These are phyloP conservation scores for Dendrostoma leiphaemia DNA, from an alignment of 2,329 filamentous ascomycete species.

Conservation along the genomic window DNA sequence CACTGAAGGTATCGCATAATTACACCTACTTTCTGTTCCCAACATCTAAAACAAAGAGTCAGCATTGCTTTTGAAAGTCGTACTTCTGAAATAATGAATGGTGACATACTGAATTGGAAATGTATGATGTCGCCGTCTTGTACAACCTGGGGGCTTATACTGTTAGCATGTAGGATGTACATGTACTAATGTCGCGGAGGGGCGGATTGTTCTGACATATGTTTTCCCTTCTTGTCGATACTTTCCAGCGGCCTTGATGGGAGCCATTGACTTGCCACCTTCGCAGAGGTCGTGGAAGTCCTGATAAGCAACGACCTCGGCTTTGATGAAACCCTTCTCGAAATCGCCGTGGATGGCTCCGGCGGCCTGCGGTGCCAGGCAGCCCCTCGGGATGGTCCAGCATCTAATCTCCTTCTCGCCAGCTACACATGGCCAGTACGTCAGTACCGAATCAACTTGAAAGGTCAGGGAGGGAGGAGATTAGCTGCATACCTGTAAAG, in stretches of 20 bases:
- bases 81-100: neutral
- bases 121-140: constrained; percentile 43
- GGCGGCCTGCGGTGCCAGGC: constrained; percentile 39
- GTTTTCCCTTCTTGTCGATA: constrained; percentile 43
- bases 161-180: constrained; percentile 22
- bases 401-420: constrained; percentile 45
- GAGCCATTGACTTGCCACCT: constrained; percentile 41
- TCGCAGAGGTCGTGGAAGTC: constrained; percentile 43
- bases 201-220: constrained; percentile 30
- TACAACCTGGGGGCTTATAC: constrained; percentile 28
- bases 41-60: constrained; percentile 1
- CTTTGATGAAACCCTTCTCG: constrained; percentile 44
- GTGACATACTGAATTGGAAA: constrained; percentile 41
- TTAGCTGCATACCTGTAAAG: constrained; percentile 33
- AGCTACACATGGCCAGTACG: constrained; percentile 22
- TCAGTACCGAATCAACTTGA: constrained; percentile 15
- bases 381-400: constrained; percentile 39
- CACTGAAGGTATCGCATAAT: too few species aligned
- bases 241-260: constrained; percentile 44
- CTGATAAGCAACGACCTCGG: constrained; percentile 43
- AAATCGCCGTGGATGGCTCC: constrained; percentile 42
- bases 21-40: constrained; percentile 14
- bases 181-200: neutral
- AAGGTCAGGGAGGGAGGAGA: neutral
- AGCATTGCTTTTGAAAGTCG: neutral